Evolutionary conservation across 257 asterid species (phyloP), one percentile per base, ranked within the genome.

Genomic region (Petrea volubilis): DNA sequence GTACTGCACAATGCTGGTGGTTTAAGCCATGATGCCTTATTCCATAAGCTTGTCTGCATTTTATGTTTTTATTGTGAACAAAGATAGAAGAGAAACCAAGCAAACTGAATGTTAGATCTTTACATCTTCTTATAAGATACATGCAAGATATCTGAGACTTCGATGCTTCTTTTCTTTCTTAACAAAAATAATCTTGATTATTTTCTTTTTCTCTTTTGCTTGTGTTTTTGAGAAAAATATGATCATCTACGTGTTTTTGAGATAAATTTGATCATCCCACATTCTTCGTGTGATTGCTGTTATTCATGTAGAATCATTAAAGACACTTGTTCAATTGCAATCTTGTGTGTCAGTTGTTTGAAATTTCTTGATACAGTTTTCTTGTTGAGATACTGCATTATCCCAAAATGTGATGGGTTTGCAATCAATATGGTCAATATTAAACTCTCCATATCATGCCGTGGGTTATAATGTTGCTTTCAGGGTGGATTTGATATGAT

Each of bases 401-500:
- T 61, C 46, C 53, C 23, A 20, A 29, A 62, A 20, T 5, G 36
- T n/a, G 41, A 11, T 18, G 25, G 33, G 38, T 34, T 46, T 10
- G 52, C 34, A 14, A 21, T 20, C 29, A n/a, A 60, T 31, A 33
- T 24, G 28, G 40, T 71, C 59, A 21, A 8, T 1, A n/a, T 25
- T 14, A 41, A 67, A 6, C 29, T 20, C 8, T 36, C 17, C 13
- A 18, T 15, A 46, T 24, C 28, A 53, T 44, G 12, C 60, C 57
- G 9, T 61, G 65, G 56, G 29, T 64, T 43, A 36, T 53, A 28
- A 2, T 51, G 27, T 49, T 34, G 14, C 41, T 75, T 52, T 71
- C 86, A 95, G 99, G 99, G 99, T 74, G 99, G 99, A 74, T 95
- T 95, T 64, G 99, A 95, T 80, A 92, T 95, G 98, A 95, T 92